Evolutionary conservation across 2,329 filamentous ascomycete species (phyloP), one percentile per base, ranked within the genome.

Genomic region (Nothophoma quercina): DNA sequence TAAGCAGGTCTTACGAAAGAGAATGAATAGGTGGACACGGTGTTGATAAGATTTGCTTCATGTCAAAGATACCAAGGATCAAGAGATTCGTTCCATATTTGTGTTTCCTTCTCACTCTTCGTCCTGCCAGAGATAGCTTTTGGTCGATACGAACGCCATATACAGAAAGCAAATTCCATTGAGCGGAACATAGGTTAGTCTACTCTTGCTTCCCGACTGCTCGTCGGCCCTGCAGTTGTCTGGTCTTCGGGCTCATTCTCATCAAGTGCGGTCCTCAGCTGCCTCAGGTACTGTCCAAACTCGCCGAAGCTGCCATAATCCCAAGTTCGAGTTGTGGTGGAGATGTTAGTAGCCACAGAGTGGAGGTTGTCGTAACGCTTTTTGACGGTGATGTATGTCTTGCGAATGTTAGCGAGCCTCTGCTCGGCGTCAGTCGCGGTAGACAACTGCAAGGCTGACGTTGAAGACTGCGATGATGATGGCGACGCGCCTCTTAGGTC

Each of bases 301-400:
- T 68, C 59, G 0, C 69, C 69, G n/a, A 67, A 67, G 9, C 32
- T 47, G 9, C 15, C 41, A 0, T 64, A 21, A 12, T 65, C 58
- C 62, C 66, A 64, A 0, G 53, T 48, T 0, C 42, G 26, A 0
- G 67, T 66, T 7, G 38, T 40, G 1, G 9, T 46, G 0, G 32
- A 16, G 1, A 70, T 15, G 0, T 69, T 47, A 1, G 19, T 49
- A 0, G 51, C 43, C 6, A 57, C 49, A 0, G 52, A 47, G 2
- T 48, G 51, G 0, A 71, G 41, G 12, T 25, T 52, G 12, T 69
- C 63, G 25, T 63, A 60, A 1, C 47, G 54, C 1, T 40, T 48
- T 28, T 67, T 71, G 10, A 63, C 38, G 13, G 40, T 59, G 0
- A 58, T 25, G 30, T 66, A 71, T 1, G 42, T 60, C 5, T 51